phyloP scores from a whole-genome alignment of 805 yeast genomes.

The Saccharomycopsis selenospora region DNA sequence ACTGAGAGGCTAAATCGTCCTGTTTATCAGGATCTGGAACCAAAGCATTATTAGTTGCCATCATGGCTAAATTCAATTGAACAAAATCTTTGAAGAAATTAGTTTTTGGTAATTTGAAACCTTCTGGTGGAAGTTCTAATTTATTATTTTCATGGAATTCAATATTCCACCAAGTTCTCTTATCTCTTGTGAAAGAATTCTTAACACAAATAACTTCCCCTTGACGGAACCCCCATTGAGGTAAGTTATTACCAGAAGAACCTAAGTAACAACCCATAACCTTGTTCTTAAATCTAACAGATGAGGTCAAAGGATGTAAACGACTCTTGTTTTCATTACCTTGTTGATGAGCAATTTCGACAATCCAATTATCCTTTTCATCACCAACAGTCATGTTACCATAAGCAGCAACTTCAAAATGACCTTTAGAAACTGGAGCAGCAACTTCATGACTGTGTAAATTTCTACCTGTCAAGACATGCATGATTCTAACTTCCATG shows the following conservation, averaged over 20 bases:
- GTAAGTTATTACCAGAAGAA: constrained; percentile 73
- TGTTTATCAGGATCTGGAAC: constrained; percentile 71
- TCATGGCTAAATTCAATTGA: constrained; percentile 75
- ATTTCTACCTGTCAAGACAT: constrained; percentile 54
- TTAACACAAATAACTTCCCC: constrained; percentile 86
- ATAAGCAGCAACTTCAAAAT: constrained; percentile 65
- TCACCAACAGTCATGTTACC: constrained; percentile 64
- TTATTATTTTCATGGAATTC: constrained; percentile 58
- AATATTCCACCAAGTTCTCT: constrained; percentile 84
- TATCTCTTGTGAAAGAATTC: constrained; percentile 62
- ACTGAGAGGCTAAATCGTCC: constrained; percentile 62
- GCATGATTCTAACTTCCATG: constrained; percentile 53
- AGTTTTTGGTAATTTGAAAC: constrained; percentile 64
- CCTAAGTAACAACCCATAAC: constrained; percentile 77
- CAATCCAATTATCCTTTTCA: constrained; percentile 66
- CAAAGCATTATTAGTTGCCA: constrained; percentile 78
- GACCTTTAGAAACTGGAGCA: constrained; percentile 51
- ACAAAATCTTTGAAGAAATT: constrained; percentile 70
- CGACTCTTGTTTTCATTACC: constrained; percentile 44
- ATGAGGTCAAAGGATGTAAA: constrained; percentile 76
- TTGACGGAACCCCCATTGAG: constrained; percentile 97
- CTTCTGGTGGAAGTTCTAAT: constrained; percentile 53
- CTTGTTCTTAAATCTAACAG: constrained; percentile 66
- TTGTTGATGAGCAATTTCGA: constrained; percentile 59
- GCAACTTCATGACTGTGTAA: constrained; percentile 64